Conservation (phyloP, 2,329 filamentous ascomycete genomes). For the Sordariomycetes sp. region DNA sequence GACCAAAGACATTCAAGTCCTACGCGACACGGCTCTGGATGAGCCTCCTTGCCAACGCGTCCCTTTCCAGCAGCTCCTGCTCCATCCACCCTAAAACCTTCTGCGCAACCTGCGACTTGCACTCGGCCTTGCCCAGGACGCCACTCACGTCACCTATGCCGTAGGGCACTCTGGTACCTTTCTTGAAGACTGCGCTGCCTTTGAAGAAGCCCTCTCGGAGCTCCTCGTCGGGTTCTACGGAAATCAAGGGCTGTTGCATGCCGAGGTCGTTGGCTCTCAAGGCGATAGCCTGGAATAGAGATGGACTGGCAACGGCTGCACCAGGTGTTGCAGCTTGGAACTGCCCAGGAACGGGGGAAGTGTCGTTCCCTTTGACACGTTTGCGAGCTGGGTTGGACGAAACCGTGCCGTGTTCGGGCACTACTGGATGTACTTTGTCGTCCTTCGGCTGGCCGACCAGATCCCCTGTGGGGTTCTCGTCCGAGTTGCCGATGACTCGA, state of each 20-base stretch:
- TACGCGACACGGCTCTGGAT: too few species aligned
- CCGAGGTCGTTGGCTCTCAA: constrained; percentile 22
- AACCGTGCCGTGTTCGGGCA: too few species aligned
- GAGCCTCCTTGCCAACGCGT: not conserved
- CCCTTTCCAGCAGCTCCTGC: constrained; percentile 10
- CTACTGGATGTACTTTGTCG: too few species aligned
- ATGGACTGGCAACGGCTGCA: too few species aligned
- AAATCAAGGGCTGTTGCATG: constrained; percentile 23
- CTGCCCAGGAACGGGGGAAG: too few species aligned
- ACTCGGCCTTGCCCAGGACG: constrained; percentile 21
- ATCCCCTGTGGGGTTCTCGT: too few species aligned
- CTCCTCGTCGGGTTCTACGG: constrained; percentile 11
- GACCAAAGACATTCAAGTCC: too few species aligned
- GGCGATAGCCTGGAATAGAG: constrained; percentile 16
- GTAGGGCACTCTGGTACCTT: constrained; percentile 17
- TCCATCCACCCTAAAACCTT: constrained; percentile 26
- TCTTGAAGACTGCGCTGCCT: constrained; percentile 24
- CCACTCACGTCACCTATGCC: constrained; percentile 21
- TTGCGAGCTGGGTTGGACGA: too few species aligned
- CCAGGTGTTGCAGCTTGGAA: too few species aligned
- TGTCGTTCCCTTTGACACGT: too few species aligned
- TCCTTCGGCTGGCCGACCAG: too few species aligned
- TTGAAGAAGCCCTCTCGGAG: constrained; percentile 20
- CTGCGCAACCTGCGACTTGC: constrained; percentile 29
- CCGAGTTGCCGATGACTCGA: too few species aligned